Evolutionary conservation across 192 early-diverging fungal genomes (phyloP), one percentile per base, ranked within the genome.

Genomic region (Backusella circina): DNA sequence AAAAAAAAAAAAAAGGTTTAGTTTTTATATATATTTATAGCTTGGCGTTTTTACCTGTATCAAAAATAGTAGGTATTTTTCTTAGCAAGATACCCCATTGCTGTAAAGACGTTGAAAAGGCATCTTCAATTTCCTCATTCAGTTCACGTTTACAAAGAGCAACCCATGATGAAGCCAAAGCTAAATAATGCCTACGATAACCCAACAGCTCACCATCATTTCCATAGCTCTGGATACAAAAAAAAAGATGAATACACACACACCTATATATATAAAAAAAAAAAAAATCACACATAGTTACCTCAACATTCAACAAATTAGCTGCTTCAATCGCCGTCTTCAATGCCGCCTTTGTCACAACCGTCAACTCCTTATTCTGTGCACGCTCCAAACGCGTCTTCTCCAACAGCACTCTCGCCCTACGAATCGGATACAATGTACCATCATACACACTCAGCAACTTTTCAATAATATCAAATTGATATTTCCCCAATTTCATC

Each of bases 81-180:
- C 72, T 77, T 5, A 93, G 70, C 12, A 90, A 77, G 1, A 71
- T 82, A 61, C 88, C 88, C 91, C 91, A 93, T 33, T 88, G 78
- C 38, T 86, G 77, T 32, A 91, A 72, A 12, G 91, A 88, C 8
- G 86, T 79, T 21, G 79, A 76, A 51, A 91, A 93, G 50, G 84
- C 28, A 57, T 85, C 69, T 8, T 61, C 21, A 30, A 82, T 65
- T 36, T 70, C 72, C 12, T 71, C 31, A 65, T 78, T 78, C 21
- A 72, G 28, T 23, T 88, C 80, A 73, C 83, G 80, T 57, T 76
- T 77, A 30, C 82, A 78, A 23, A 91, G 82, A 0, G 89, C 91
- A 41, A 84, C 73, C 84, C 87, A 87, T 0, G 88, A 84, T 75
- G 89, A 86, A 18, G 91, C 87, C 30, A 85, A 76, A 0, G 91